Evolutionary conservation across 2,329 filamentous ascomycete genomes (phyloP).

Genomic region (Falciphora oryzae): DNA sequence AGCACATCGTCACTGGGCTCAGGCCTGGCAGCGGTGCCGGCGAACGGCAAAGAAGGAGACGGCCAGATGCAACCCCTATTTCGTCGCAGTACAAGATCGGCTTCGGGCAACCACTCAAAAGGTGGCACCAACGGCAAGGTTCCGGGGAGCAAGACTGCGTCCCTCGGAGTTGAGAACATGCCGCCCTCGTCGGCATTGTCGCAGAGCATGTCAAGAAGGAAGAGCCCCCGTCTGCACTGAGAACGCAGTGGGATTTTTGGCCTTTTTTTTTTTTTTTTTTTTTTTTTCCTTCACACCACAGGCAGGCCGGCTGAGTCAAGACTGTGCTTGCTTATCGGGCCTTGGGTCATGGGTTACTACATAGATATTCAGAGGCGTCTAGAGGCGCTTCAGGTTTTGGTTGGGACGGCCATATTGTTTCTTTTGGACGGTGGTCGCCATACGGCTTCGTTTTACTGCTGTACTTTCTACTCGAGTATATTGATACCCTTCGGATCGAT

Average conservation of each 20-base stretch:
- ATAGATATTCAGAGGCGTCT: background rate
- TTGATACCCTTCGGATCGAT: conserved; percentile 10
- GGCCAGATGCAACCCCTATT: conserved; percentile 38
- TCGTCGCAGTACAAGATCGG: conserved; percentile 37
- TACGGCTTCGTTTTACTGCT: background rate
- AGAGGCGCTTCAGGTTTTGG: background rate
- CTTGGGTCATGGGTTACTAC: background rate
- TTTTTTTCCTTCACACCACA: background rate
- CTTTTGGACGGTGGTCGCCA: background rate
- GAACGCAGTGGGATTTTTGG: background rate
- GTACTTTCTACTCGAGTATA: conserved; percentile 6
- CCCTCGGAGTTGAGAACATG: conserved; percentile 47
- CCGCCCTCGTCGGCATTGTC: conserved; percentile 36
- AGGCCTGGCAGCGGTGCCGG: conserved; percentile 11
- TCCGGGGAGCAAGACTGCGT: conserved; percentile 17
- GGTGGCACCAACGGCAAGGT: conserved; percentile 14
- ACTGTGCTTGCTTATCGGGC: background rate
- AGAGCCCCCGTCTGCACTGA: conserved; percentile 45
- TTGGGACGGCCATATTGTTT: background rate
- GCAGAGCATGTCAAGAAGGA: conserved; percentile 43
- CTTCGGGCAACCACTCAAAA: conserved; percentile 22
- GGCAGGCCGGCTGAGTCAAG: too few relatives aligned
- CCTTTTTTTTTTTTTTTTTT: background rate
- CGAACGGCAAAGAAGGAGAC: conserved; percentile 19
- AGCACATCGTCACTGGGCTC: conserved; percentile 34